Base-by-base conservation (phyloP, 768 basidiomycete species). In the Sporobolomyces pararoseus region DNA sequence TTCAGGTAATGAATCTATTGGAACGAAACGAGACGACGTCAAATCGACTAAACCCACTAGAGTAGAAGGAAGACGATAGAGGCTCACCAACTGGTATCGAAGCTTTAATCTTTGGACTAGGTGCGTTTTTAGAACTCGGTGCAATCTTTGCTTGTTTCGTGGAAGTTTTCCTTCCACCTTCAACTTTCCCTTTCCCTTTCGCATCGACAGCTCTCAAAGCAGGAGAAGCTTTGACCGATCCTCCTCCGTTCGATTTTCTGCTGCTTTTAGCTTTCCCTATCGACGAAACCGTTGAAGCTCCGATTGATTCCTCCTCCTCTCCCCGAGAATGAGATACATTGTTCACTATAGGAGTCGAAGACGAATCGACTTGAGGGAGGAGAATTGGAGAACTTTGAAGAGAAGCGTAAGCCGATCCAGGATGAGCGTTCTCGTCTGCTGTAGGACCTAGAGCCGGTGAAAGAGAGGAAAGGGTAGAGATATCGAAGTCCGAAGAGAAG, bases 31-130 rank as follows among this genome's bases (percentile, higher is more conserved):
- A n/a, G n/a, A n/a, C n/a, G n/a, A n/a, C n/a, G n/a, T n/a, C n/a
- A n/a, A n/a, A 25, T 42, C 39, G 39, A 42, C 17, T 42, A 9
- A 42, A 42, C 39, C 39, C 17, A 42, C 39, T 42, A 42, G 39
- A 42, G 39, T 9, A 17, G 9, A 17, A 42, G 10, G 39, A 42
- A 17, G 17, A 17, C 17, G 39, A 42, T 17, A 42, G 17, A 42
- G 39, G 17, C 39, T 42, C 10, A 42, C 39, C 39, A 42, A 17
- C 39, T 9, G 39, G 10, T 9, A 42, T 9, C 59, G 91, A 85
- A 7, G 86, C 84, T 79, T 90, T 90, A 44, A 89, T 81, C 19
- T 82, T 83, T 0, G 87, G 84, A 72, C 84, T 86, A 27, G 84
- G 79, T 78, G 50, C 80, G 29, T 52, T 79, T 73, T 70, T 74